These are phyloP conservation scores for Pinguiococcus pyrenoidosus DNA, from an alignment of 108 stramenopile species.

Conservation along the genomic window DNA sequence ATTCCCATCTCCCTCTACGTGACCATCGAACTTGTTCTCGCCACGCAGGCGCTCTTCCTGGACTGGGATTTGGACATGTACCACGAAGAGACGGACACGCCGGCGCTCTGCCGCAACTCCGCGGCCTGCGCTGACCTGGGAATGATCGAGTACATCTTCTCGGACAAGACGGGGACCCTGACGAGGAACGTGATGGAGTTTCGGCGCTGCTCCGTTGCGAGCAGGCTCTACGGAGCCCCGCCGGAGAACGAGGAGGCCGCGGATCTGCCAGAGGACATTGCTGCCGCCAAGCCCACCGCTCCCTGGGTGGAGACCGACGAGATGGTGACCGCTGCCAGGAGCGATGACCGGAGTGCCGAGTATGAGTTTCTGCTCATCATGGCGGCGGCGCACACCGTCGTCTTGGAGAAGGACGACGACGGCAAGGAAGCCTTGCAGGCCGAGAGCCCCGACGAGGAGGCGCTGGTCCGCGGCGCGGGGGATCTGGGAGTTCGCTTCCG, in stretches of 20 bases:
- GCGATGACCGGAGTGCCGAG: too few relatives aligned
- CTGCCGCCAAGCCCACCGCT: too few relatives aligned
- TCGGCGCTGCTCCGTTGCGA: conserved; percentile 79
- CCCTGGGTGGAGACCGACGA: too few relatives aligned
- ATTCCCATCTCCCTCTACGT: conserved; percentile 51
- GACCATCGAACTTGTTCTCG: conserved; percentile 45
- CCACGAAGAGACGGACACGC: conserved; percentile 37
- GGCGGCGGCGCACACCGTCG: conserved; percentile 37
- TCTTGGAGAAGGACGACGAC: conserved; percentile 23
- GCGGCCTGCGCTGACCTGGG: conserved; percentile 44
- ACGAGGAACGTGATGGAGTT: conserved; percentile 96
- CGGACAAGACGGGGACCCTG: conserved; percentile 69
- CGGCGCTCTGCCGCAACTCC: conserved; percentile 33
- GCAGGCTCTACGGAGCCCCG: conserved; percentile 54
- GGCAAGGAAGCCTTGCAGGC: conserved; percentile 25
- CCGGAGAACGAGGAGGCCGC: conserved; percentile 1
- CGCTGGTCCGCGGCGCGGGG: conserved; percentile 30
- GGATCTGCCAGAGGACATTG: too few relatives aligned
- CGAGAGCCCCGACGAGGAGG: conserved; percentile 44
- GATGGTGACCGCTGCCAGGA: too few relatives aligned
- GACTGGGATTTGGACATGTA: conserved; percentile 43
- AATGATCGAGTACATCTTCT: conserved; percentile 27
- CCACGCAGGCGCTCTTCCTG: conserved; percentile 33
- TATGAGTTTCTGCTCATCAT: too few relatives aligned
- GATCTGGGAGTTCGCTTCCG: conserved; percentile 5